Percentiles rank a stretch among this genome's conserved stretches.
phyloP scores from a whole-genome alignment of 2,329 filamentous ascomycete genomes.

The Rutstroemia sp. region DNA sequence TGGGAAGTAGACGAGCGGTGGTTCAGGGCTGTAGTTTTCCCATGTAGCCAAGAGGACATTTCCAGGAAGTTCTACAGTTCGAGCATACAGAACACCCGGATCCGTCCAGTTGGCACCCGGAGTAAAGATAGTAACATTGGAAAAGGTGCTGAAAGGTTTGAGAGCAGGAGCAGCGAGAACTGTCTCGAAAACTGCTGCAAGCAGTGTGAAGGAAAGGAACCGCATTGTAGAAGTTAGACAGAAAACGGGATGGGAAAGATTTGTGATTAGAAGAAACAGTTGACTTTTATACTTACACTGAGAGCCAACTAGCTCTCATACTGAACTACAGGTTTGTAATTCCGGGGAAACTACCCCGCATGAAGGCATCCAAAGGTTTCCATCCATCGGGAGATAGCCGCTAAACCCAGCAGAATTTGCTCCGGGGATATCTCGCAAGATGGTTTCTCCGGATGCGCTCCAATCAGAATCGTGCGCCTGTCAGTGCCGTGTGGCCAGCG shows the following conservation, averaged over 20 bases:
- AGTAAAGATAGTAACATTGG: slow-evolving; percentile 24
- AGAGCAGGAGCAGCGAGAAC: slow-evolving; percentile 14
- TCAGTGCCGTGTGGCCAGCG: too few species aligned
- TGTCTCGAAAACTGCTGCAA: slow-evolving; percentile 15
- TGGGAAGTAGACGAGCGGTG: slow-evolving; percentile 43
- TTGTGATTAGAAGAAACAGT: not conserved
- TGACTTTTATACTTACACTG: not conserved
- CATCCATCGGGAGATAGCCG: not conserved
- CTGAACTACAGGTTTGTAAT: not conserved
- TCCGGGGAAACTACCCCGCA: slow-evolving; percentile 5
- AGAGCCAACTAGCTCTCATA: not conserved
- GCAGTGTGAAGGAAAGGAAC: slow-evolving; percentile 13
- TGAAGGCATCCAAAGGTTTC: not conserved
- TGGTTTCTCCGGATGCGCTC: slow-evolving; percentile 3
- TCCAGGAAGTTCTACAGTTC: slow-evolving; percentile 28
- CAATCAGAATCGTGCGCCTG: not conserved
- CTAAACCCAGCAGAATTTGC: not conserved
- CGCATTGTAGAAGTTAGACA: slow-evolving; percentile 14
- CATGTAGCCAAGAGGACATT: slow-evolving; percentile 45
- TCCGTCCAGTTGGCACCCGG: slow-evolving; percentile 25
- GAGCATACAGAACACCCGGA: slow-evolving; percentile 29
- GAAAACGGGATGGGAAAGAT: not conserved
- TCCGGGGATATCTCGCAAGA: slow-evolving; percentile 2
- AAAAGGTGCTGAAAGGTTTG: slow-evolving; percentile 23
- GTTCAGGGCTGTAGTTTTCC: slow-evolving; percentile 50